Evolutionary conservation across 2,329 filamentous ascomycete species (phyloP).

Genomic region (Sordariomycetes sp.): DNA sequence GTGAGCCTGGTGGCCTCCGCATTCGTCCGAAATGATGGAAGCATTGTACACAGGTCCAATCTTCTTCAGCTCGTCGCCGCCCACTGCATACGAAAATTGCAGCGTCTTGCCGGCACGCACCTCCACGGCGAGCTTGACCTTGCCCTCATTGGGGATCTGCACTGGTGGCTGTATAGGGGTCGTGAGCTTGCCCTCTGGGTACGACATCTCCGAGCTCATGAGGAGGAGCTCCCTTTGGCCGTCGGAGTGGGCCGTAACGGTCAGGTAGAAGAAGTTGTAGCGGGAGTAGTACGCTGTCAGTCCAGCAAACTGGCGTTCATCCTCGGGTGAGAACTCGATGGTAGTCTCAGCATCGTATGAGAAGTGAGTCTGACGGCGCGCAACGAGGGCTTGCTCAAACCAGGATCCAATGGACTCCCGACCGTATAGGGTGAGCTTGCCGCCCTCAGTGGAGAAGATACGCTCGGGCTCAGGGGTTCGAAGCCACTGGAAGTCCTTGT

Average conservation of each 20-base stretch:
- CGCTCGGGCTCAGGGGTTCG: slow-evolving; percentile 45
- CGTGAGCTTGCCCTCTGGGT: slow-evolving; percentile 38
- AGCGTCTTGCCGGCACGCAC: slow-evolving; percentile 38
- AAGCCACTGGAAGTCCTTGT: slow-evolving; percentile 48
- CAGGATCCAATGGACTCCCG: slow-evolving; percentile 46
- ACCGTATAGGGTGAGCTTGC: slow-evolving; percentile 36
- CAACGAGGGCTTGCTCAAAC: slow-evolving; percentile 49
- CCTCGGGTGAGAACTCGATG: slow-evolving; percentile 41
- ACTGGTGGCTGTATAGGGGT: slow-evolving; percentile 32
- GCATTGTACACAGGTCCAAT: slow-evolving; percentile 50
- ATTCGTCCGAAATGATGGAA: slow-evolving; percentile 52
- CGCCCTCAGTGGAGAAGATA: slow-evolving; percentile 32
- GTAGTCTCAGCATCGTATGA: slow-evolving; percentile 51
- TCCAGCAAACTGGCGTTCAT: slow-evolving; percentile 53
- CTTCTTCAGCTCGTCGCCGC: slow-evolving; percentile 26
- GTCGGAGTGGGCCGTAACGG: slow-evolving; percentile 45
- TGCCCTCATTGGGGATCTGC: slow-evolving; percentile 42
- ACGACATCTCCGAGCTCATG: slow-evolving; percentile 46
- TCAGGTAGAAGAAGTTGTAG: slow-evolving; percentile 57
- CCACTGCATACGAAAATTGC: slow-evolving; percentile 48
- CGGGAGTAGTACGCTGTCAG: slow-evolving; percentile 54
- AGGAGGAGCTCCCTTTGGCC: slow-evolving; percentile 49
- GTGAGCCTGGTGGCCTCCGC: slow-evolving; percentile 49
- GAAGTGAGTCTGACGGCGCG: slow-evolving; percentile 47
- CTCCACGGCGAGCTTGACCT: slow-evolving; percentile 39